phyloP scores from a whole-genome alignment of 140 eudicot genomes.

The Stevia rebaudiana region DNA sequence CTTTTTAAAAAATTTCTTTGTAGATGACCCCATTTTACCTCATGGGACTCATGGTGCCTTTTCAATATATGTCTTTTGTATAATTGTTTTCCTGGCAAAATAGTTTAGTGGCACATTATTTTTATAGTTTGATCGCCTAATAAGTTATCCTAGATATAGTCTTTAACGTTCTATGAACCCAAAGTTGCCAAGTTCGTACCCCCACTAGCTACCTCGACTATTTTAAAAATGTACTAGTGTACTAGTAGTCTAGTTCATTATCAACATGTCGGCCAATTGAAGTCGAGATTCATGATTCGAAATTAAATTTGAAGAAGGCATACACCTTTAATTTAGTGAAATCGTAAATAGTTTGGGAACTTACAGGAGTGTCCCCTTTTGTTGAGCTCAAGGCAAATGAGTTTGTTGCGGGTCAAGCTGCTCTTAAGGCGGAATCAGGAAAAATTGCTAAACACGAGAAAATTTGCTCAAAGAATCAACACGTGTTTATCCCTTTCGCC shows the following conservation, averaged over 20 bases:
- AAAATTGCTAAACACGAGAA: no score
- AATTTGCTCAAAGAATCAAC: no score
- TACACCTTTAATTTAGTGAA: no score
- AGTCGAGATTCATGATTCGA: conserved; percentile 7
- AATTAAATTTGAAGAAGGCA: conserved; percentile 3
- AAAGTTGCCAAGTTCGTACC: not conserved
- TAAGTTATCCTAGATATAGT: not conserved
- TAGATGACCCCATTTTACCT: conserved; percentile 17
- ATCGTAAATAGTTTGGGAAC: no score
- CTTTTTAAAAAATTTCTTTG: not conserved
- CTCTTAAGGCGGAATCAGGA: no score
- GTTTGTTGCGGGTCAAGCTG: no score
- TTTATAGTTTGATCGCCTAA: not conserved
- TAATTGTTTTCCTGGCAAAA: not conserved
- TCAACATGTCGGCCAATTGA: conserved; percentile 11
- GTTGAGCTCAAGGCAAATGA: no score
- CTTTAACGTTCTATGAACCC: not conserved
- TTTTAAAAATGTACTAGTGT: not conserved
- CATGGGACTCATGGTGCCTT: conserved; percentile 9
- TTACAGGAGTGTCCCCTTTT: no score
- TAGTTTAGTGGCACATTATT: not conserved
- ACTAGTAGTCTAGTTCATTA: not conserved
- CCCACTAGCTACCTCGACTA: not conserved
- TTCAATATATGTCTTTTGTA: not conserved
- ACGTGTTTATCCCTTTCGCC: no score